phyloP scores from a whole-genome alignment of 495 filamentous ascomycete genomes.

The Hyaloscypha bicolor region DNA sequence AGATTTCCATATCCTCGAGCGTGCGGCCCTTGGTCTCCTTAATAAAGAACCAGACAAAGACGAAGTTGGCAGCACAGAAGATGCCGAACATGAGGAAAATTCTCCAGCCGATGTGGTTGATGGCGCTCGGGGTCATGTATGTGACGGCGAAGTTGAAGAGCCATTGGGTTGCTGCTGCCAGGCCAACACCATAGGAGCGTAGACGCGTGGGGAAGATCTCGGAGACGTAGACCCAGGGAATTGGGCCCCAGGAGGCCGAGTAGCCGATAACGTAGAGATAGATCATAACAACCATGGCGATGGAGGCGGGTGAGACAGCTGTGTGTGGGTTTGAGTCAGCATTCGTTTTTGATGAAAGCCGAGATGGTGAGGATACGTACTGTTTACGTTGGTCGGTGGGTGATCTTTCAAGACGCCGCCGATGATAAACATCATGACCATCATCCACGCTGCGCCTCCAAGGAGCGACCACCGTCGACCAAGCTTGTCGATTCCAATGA shows the following conservation, averaged over 20 bases:
- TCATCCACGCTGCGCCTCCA: slow-evolving; percentile 26
- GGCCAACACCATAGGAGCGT: slow-evolving; percentile 48
- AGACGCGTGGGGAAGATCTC: slow-evolving; percentile 57
- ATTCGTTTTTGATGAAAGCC: not conserved
- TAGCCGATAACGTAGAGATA: slow-evolving; percentile 51
- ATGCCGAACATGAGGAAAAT: slow-evolving; percentile 61
- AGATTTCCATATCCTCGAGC: slow-evolving; percentile 34
- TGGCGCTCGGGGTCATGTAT: slow-evolving; percentile 53
- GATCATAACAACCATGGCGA: slow-evolving; percentile 52
- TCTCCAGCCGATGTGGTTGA: slow-evolving; percentile 52
- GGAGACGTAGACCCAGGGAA: slow-evolving; percentile 52
- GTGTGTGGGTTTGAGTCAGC: not conserved
- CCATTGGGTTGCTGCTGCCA: slow-evolving; percentile 55
- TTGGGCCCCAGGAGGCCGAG: slow-evolving; percentile 54
- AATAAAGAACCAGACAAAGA: slow-evolving; percentile 44
- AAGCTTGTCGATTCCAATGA: slow-evolving; percentile 28
- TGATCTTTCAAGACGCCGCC: slow-evolving; percentile 25
- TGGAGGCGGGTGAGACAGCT: slow-evolving; percentile 37
- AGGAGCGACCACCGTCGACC: slow-evolving; percentile 29
- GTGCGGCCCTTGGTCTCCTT: slow-evolving; percentile 43
- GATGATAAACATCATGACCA: slow-evolving; percentile 30
- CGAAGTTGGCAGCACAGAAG: slow-evolving; percentile 44
- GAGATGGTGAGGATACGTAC: not conserved
- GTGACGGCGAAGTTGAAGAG: slow-evolving; percentile 59
- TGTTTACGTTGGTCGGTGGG: slow-evolving; percentile 24